Evolutionary conservation across 371 early-diverging fungal species (phyloP), one percentile per base, ranked within the genome.

Genomic region (Actinomucor elegans): DNA sequence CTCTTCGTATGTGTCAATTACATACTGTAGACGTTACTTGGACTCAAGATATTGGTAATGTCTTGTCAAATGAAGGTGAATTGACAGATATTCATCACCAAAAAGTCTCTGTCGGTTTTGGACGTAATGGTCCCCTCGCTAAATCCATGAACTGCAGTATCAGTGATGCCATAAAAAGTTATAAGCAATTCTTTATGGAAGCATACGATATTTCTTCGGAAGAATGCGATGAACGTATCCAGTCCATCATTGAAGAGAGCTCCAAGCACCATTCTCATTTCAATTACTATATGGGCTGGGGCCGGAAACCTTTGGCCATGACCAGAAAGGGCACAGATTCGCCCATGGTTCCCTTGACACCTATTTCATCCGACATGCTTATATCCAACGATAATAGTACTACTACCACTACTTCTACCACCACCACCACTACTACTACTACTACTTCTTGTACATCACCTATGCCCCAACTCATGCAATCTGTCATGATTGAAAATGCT

Each of bases 51-150:
- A 44, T 73, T 24, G 42, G 38, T 32, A 55, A 61, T 5, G 35
- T 66, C 18, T 23, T 73, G 15, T 24, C 50, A 5, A 24, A 56
- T 17, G 20, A 52, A 24, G 67, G 50, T 9, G 61, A 52, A 1
- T 36, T 77, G 47, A 61, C 57, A 0, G 69, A 77, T 48, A 57
- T 77, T 29, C 69, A 71, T 33, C 56, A 67, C 11, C 60, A 77
- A 45, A 38, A 61, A 12, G 47, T 64, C 0, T 48, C 64, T 1
- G 37, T 71, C 18, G 49, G 55, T 21, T 64, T 59, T 36, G 61
- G 63, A 6, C 27, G 38, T 14, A 33, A 61, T 5, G 57, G 59
- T 10, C 43, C 61, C 6, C 15, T 67, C 0, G 59, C 59, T 15
- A 36, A 33, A 10, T 46, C 53, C 0, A 41, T 62, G 5, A 36